phyloP scores from a whole-genome alignment of 306 rosid genomes.

The Cicer chorassanicum region DNA sequence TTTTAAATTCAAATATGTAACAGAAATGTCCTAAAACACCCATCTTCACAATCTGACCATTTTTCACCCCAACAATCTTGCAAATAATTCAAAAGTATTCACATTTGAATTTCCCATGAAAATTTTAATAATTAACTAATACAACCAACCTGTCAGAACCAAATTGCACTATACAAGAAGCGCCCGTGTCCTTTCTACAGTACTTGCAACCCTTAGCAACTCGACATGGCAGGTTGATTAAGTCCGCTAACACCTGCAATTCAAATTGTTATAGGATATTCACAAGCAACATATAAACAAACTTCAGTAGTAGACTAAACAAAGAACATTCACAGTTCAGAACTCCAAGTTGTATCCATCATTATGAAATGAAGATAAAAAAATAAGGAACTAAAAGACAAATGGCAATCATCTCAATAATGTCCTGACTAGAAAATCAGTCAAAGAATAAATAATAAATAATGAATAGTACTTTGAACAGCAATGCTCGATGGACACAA shows the following conservation, averaged over 20 bases:
- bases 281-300: constrained; percentile 14
- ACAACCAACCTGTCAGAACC: constrained; percentile 67
- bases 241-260: constrained; percentile 87
- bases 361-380: constrained; percentile 9
- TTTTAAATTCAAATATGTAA: constrained; percentile 12
- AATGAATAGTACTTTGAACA: constrained; percentile 72
- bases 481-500: constrained; percentile 92
- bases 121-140: constrained; percentile 31
- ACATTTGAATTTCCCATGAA: constrained; percentile 29
- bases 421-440: constrained; percentile 31
- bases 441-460: constrained; percentile 21
- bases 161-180: constrained; percentile 89
- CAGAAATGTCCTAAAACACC: constrained; percentile 5
- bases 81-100: constrained; percentile 3
- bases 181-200: constrained; percentile 71
- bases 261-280: constrained; percentile 33
- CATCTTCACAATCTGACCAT: constrained; percentile 22
- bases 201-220: constrained; percentile 93
- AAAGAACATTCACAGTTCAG: constrained; percentile 32
- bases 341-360: constrained; percentile 8
- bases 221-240: constrained; percentile 86
- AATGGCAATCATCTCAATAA: constrained; percentile 14
- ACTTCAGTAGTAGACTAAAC: constrained; percentile 9
- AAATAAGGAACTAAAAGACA: constrained; percentile 32
- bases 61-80: constrained; percentile 13